These are phyloP conservation scores for Isochrysis galbana DNA, from an alignment of 78 protist species.

Conservation along the genomic window DNA sequence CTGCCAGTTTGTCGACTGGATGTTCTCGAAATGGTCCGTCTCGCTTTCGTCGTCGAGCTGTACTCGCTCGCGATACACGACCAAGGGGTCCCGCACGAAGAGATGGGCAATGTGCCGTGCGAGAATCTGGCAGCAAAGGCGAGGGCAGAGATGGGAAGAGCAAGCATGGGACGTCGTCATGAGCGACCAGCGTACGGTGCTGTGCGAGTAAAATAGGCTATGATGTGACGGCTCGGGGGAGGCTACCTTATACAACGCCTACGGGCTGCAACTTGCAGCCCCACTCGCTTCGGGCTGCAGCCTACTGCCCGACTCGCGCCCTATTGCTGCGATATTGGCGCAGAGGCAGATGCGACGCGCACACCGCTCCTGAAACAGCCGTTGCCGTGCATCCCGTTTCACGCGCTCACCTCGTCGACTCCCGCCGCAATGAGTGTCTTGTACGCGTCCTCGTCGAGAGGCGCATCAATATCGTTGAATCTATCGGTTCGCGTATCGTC, in stretches of 20 bases:
- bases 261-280: no score
- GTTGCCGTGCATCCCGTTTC: conserved; percentile 90
- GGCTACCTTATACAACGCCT: no score
- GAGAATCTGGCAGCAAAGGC: conserved; percentile 21
- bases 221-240: no score
- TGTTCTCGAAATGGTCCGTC: conserved; percentile 78
- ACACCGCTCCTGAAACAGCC: no score
- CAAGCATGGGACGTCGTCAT: neutral
- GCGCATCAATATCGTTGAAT: conserved; percentile 69
- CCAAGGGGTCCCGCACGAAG: conserved; percentile 92
- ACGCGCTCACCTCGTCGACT: conserved; percentile 70
- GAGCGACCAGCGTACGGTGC: no score
- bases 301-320: no score
- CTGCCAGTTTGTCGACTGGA: conserved; percentile 94
- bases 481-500: neutral
- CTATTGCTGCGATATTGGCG: no score
- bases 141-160: neutral
- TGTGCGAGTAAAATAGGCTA: no score
- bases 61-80: conserved; percentile 58
- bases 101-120: conserved; percentile 89
- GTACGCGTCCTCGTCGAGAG: conserved; percentile 53
- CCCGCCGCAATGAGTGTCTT: conserved; percentile 50
- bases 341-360: no score
- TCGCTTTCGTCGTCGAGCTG: neutral
- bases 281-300: no score